Percentiles rank a stretch among this genome's conserved stretches.
phyloP scores from a whole-genome alignment of 2,329 filamentous ascomycete species.

The Colletotrichum cuscutae region DNA sequence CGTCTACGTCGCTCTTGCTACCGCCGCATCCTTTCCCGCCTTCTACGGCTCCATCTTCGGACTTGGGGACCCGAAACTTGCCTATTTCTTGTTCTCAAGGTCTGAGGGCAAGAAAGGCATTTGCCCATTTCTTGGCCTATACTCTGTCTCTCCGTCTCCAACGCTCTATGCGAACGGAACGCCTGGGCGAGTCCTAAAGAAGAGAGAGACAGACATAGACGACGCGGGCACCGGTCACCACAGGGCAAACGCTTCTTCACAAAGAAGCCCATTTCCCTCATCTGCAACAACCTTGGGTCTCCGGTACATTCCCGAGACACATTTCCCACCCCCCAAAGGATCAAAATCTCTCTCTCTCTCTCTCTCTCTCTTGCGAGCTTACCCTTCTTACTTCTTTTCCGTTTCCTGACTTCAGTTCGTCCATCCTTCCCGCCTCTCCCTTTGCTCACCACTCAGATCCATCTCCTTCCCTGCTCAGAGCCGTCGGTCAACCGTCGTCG shows the following conservation, averaged over 20 bases:
- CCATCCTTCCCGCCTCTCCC: conserved; percentile 19
- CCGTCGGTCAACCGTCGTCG: conserved; percentile 4
- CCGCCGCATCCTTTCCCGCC: neutral
- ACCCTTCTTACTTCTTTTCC: conserved; percentile 26
- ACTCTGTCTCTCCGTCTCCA: neutral
- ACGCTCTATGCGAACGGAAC: conserved; percentile 19
- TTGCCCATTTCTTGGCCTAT: neutral
- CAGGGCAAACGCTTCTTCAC: conserved; percentile 31
- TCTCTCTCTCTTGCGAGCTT: conserved; percentile 18
- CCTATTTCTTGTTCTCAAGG: neutral
- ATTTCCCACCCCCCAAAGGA: conserved; percentile 16
- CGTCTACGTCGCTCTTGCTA: neutral
- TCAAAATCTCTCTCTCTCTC: conserved; percentile 7
- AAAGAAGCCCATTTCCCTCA: conserved; percentile 28
- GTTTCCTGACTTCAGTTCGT: conserved; percentile 15
- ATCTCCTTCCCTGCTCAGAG: conserved; percentile 1
- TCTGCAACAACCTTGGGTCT: conserved; percentile 33
- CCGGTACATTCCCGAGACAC: conserved; percentile 55
- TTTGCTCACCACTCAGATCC: conserved; percentile 1
- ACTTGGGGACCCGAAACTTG: conserved; percentile 16
- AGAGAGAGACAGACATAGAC: neutral
- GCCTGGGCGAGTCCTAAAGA: neutral
- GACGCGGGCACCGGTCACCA: conserved; percentile 14
- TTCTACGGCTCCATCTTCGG: conserved; percentile 18
- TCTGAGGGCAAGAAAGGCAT: neutral